Base-by-base conservation (phyloP, 176 grass and related monocot genomes). In the Zoysia japonica region DNA sequence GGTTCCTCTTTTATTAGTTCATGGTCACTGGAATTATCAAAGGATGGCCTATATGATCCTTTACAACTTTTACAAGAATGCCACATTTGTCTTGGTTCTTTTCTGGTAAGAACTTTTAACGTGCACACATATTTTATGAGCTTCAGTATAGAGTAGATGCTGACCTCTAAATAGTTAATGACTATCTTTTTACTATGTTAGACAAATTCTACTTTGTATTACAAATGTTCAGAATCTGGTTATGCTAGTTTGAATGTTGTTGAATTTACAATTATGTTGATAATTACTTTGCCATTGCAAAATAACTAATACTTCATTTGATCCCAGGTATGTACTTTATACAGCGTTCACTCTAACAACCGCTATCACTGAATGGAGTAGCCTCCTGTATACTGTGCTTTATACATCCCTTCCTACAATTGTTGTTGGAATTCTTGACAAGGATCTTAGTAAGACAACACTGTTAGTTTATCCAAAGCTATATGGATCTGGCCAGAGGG, bases 1-100 rank as follows among this genome's bases (percentile, higher is more conserved):
- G 72, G 82, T 94, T 51, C 89, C 94, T 66, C 89, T 97, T 90
- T 74, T 94, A 10, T 81, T 97, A 67, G 89, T 94, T 72, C 94
- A 97, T 66, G 94, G 94, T 60, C 94, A 94, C 54, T 94, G 94
- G 91, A 97, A 94, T 90, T 97, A 97, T 74, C 91, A 92, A 71
- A 81, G 94, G 42, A 92, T 97, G 87, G 78, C 75, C 14, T 97
- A 94, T 56, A 97, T 97, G 94, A 97, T 97, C 65, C 72, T 97
- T 47, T 97, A 94, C 80, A 97, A 92, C 75, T 97, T 97, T 72
- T 97, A 97, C 85, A 94, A 91, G 79, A 97, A 94, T 78, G 89
- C 89, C 6, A 82, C 85, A 53, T 94, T 92, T 89, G 94, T 97
- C 20, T 90, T 94, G 71, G 83, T 94, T 59, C 89, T 92, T 79